These are phyloP conservation scores for Ganoderma lucidum DNA, from an alignment of 1,284 basidiomycete species.

Conservation along the genomic window DNA sequence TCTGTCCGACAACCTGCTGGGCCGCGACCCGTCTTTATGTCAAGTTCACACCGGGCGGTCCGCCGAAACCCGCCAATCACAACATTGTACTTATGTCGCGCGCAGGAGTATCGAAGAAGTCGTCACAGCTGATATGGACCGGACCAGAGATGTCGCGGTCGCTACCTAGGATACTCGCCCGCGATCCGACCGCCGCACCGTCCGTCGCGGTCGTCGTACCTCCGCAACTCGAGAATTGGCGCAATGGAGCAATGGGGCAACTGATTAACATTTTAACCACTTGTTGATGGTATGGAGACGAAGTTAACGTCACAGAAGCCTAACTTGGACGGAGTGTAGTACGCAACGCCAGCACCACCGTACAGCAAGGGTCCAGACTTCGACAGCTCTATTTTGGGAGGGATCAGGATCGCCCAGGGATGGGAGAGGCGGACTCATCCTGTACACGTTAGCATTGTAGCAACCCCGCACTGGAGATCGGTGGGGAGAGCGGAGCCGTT, in stretches of 20 bases:
- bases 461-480: background rate
- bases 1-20: background rate
- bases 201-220: background rate
- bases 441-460: background rate
- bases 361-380: constrained; percentile 8
- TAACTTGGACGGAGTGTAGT: constrained; percentile 3
- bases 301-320: background rate
- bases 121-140: background rate
- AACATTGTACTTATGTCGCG: background rate
- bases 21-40: background rate
- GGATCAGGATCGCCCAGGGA: background rate
- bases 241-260: background rate
- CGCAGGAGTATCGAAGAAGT: background rate
- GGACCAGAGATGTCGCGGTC: background rate
- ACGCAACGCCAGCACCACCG: constrained; percentile 1
- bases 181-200: background rate
- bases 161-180: background rate
- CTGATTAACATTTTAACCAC: background rate
- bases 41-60: background rate
- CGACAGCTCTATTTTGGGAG: constrained; percentile 2
- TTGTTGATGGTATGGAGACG: background rate
- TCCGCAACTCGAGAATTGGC: background rate
- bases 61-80: background rate
- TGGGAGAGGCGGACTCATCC: background rate
- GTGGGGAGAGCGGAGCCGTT: background rate